phyloP scores from a whole-genome alignment of 495 filamentous ascomycete genomes.

The Lasiosphaeria hispida region DNA sequence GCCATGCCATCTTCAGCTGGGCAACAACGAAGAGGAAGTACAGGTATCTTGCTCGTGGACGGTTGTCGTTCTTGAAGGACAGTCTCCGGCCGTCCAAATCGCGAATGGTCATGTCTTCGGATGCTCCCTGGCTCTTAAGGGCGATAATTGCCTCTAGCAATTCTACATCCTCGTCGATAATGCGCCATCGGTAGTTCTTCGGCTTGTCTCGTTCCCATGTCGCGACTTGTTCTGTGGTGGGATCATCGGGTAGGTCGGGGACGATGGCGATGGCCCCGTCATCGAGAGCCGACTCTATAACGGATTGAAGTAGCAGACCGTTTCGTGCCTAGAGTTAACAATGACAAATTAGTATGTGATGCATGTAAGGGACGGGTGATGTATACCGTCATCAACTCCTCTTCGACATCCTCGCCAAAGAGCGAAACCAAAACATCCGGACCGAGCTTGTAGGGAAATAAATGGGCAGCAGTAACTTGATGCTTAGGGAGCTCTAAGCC shows the following conservation, averaged over 20 bases:
- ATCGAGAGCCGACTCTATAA: constrained; percentile 19
- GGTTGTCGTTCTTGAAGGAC: too few relatives aligned
- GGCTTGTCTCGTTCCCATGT: constrained; percentile 1
- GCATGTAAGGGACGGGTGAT: neutral
- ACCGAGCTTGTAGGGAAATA: constrained; percentile 19
- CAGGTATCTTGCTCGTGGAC: too few relatives aligned
- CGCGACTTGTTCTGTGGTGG: neutral
- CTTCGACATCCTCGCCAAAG: constrained; percentile 20
- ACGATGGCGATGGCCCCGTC: constrained; percentile 23
- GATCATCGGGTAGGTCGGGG: constrained; percentile 11
- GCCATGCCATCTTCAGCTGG: too few relatives aligned
- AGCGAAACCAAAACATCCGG: constrained; percentile 15
- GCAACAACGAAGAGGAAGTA: too few relatives aligned
- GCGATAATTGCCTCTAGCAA: too few relatives aligned
- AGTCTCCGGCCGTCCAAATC: too few relatives aligned
- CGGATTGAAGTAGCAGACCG: constrained; percentile 16
- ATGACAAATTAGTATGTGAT: neutral
- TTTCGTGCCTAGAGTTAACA: constrained; percentile 8
- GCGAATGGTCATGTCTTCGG: too few relatives aligned
- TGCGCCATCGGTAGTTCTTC: constrained; percentile 8
- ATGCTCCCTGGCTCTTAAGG: too few relatives aligned
- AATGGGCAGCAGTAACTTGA: constrained; percentile 16
- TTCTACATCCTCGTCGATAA: too few relatives aligned
- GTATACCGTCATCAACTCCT: constrained; percentile 15
- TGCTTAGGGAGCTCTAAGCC: neutral